Base-by-base conservation (phyloP, 495 filamentous ascomycete species). In the Halenospora varia region DNA sequence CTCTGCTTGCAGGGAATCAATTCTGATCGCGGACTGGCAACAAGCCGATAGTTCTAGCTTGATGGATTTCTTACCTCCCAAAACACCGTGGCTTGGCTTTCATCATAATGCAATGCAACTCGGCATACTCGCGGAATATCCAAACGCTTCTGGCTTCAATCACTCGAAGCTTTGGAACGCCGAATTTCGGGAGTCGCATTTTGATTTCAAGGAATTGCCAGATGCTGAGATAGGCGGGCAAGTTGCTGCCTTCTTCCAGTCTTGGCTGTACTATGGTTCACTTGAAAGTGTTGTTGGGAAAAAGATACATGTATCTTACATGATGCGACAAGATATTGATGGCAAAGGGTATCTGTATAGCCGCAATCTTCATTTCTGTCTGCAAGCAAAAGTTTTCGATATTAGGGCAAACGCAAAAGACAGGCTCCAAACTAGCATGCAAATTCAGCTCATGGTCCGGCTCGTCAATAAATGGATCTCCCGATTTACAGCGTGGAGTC, bases 241-340 rank as follows among this genome's bases (percentile, higher is more conserved):
- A 20, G 19, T 20, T 46, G 42, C 19, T 20, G n/a, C 42, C 8
- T 46, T 46, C 42, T 46, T 46, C 42, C 42, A 46, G 17, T 4
- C 15, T 4, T 46, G 42, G 42, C 42, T 46, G 13, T 46, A 46
- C 42, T 46, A 46, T n/a, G n/a, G 42, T 20, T n/a, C 17, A n/a
- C 42, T 46, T 20, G 42, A 46, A n/a, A 46, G 42, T 20, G 13
- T 46, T 46, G 42, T 46, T 4, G 42, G 42, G 42, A 17, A 46
- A 20, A 46, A 46, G n/a, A 46, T 46, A 46, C 15, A 46, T n/a
- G 42, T 46, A 46, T 46, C 42, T n/a, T 46, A 46, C 42, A 4
- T 46, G 13, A 20, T 46, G 42, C 42, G n/a, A 46, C 13, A 46
- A 9, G 35, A 41, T 46, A n/a, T 17, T n/a, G 42, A 46, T 20